Base-by-base conservation (phyloP, 1,284 basidiomycete species). In the Ceratobasidium sp. region DNA sequence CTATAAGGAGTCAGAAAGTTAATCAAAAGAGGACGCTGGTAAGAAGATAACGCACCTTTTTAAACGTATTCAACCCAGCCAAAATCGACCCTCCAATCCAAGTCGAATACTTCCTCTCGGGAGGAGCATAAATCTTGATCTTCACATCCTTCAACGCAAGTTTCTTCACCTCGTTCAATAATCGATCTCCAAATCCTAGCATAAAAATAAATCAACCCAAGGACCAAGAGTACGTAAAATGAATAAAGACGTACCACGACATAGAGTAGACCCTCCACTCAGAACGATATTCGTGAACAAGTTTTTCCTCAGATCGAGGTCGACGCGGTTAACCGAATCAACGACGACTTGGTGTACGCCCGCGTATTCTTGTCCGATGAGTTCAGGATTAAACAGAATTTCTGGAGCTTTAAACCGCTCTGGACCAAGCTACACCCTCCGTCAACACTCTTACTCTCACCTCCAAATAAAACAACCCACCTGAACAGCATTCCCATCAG, bases 71-170 rank as follows among this genome's bases (percentile, higher is more conserved):
- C 79, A 26, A 69, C 78, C 39, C 28, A 81, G 79, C 80, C 51
- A 98, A 90, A 86, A 99, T 99, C 81, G 96, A 98, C 84, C 97
- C 97, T 91, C 97, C 97, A 84, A 99, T 98, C 97, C 97, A 99
- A 87, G 98, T 97, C 77, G 95, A 95, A 90, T 95, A 96, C 86
- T 96, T 97, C 84, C 96, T 89, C 89, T 97, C 96, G 61, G 95
- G 96, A 77, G 95, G 95, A 81, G 95, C 94, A 79, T 95, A 93
- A 78, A 97, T 96, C 92, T 96, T 97, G 89, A 97, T 88, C 88
- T 91, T 91, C 89, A 91, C 26, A 61, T 99, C 98, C 83, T 98
- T 97, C 81, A 99, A 86, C n/a, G 97, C 95, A 64, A 98, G 88
- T 86, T 95, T 97, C 89, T 99, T 99, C 72, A 98, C 94, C 86